phyloP scores from a whole-genome alignment of 23 red algal species.

The Gracilaria gracilis region DNA sequence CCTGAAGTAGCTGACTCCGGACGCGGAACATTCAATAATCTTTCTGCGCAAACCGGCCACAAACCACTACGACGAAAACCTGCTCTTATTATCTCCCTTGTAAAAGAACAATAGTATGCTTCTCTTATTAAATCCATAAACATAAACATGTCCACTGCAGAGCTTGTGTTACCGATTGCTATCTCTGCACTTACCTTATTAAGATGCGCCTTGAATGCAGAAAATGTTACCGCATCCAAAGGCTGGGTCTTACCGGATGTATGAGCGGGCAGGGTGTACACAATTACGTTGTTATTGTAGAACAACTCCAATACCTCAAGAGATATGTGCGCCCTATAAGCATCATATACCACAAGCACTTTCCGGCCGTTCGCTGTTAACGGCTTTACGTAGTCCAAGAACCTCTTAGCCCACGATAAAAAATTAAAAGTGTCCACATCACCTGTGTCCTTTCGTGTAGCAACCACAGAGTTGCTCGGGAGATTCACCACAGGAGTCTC shows the following conservation, averaged over 20 bases:
- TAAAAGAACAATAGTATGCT: slow-evolving; percentile 3
- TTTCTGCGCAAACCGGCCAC: background rate
- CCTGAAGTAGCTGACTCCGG: background rate
- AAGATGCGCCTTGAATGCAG: slow-evolving; percentile 35
- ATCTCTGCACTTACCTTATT: background rate
- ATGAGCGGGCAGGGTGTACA: slow-evolving; percentile 47
- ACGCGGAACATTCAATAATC: slow-evolving; percentile 7
- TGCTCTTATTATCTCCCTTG: slow-evolving; percentile 7
- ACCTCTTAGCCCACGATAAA: slow-evolving; percentile 2
- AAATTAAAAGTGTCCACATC: slow-evolving; percentile 55
- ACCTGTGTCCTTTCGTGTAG: slow-evolving; percentile 9
- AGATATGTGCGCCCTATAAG: slow-evolving; percentile 49
- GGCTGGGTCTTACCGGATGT: slow-evolving; percentile 62
- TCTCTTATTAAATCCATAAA: background rate
- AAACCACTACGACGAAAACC: slow-evolving; percentile 29
- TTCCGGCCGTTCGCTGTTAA: slow-evolving; percentile 23
- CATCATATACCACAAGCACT: slow-evolving; percentile 49
- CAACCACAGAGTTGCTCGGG: slow-evolving; percentile 22
- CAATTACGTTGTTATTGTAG: slow-evolving; percentile 22
- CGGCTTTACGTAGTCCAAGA: slow-evolving; percentile 8
- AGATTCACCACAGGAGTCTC: slow-evolving; percentile 10
- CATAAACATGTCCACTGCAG: slow-evolving; percentile 1
- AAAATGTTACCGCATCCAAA: slow-evolving; percentile 27
- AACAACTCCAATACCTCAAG: slow-evolving; percentile 33
- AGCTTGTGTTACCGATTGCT: background rate